Conservation (phyloP, 139 green algal species). For the Tetradesmus lagerheimii region DNA sequence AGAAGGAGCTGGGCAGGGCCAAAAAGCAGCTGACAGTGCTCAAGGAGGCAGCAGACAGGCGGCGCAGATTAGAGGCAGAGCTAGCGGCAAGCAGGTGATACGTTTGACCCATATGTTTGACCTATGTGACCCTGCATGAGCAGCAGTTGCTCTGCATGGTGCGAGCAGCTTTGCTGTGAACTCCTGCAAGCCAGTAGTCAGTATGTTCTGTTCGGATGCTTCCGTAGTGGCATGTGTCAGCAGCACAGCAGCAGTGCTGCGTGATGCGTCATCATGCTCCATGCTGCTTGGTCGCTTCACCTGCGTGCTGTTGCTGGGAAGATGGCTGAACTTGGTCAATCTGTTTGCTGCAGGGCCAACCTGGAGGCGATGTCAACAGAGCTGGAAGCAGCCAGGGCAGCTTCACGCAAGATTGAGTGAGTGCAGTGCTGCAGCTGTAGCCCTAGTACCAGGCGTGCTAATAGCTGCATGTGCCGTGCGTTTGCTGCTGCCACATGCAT, state of each 20-base stretch:
- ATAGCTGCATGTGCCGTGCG: too few species aligned
- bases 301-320: too few species aligned
- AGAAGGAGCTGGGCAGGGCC: background rate
- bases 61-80: background rate
- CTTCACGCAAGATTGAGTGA: background rate
- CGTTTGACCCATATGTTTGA: too few species aligned
- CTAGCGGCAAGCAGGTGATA: conserved; percentile 7
- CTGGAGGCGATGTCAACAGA: conserved; percentile 11
- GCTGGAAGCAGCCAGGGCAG: conserved; percentile 21
- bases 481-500: too few species aligned
- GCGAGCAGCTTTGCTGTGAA: too few species aligned
- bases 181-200: too few species aligned
- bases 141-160: too few species aligned
- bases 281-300: too few species aligned
- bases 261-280: background rate
- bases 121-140: too few species aligned
- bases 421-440: background rate
- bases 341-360: background rate
- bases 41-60: background rate
- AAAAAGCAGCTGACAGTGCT: conserved; percentile 17
- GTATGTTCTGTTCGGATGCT: background rate
- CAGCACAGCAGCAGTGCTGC: background rate
- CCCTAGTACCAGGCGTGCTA: too few species aligned
- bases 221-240: background rate
- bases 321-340: background rate